Evolutionary conservation across 768 basidiomycete genomes (phyloP).

Genomic region (Hypholoma sublateritium): DNA sequence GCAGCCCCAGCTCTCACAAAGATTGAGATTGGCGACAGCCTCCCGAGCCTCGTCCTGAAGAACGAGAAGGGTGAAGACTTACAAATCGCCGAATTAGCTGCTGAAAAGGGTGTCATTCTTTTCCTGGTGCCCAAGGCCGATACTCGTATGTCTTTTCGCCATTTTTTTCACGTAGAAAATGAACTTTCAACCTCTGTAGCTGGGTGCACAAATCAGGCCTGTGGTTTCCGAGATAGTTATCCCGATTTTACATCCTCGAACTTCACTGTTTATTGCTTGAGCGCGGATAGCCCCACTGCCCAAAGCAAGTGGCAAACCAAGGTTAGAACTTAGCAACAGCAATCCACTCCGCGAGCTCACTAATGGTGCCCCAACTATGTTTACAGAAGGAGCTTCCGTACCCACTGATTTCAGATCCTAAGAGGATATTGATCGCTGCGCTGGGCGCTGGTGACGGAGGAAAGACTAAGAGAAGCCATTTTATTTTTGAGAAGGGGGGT

Average conservation of each 20-base stretch:
- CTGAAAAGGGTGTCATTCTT: slow-evolving; percentile 75
- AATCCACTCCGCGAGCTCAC: neutral
- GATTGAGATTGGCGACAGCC: slow-evolving; percentile 71
- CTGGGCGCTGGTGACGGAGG: slow-evolving; percentile 81
- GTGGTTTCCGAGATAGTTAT: slow-evolving; percentile 85
- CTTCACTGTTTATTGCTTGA: slow-evolving; percentile 83
- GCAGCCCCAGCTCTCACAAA: slow-evolving; percentile 24
- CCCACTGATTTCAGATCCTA: slow-evolving; percentile 86
- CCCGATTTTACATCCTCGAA: slow-evolving; percentile 68
- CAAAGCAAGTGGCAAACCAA: slow-evolving; percentile 88
- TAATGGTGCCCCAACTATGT: neutral
- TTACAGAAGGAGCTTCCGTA: slow-evolving; percentile 81
- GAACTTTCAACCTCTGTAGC: slow-evolving; percentile 38
- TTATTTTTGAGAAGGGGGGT: slow-evolving; percentile 90
- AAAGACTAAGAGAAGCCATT: slow-evolving; percentile 89
- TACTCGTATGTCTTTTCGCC: slow-evolving; percentile 55
- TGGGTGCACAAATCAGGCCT: slow-evolving; percentile 92
- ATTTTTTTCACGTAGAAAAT: neutral
- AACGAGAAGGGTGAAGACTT: slow-evolving; percentile 85
- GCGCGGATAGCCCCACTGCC: slow-evolving; percentile 71
- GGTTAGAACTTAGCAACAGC: slow-evolving; percentile 38
- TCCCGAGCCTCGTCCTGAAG: slow-evolving; percentile 76
- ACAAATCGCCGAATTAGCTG: slow-evolving; percentile 60
- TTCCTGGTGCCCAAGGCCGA: slow-evolving; percentile 87
- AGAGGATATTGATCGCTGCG: slow-evolving; percentile 72